These are phyloP conservation scores for Trichomonascaceae sp. DNA, from an alignment of 1,139 yeast genomes.

Conservation along the genomic window DNA sequence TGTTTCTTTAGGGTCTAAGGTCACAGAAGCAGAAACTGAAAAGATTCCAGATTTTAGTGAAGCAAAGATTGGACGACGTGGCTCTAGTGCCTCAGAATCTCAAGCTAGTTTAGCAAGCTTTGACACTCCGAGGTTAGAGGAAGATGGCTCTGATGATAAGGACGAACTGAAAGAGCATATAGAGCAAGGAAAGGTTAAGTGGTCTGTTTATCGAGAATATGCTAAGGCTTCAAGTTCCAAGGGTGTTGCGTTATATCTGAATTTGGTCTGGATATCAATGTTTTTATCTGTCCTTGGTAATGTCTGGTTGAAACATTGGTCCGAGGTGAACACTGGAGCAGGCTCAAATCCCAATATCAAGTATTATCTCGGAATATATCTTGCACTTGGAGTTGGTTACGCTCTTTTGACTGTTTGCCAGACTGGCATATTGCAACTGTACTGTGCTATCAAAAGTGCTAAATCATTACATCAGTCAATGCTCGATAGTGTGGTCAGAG, in stretches of 20 bases:
- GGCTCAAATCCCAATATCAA: slow-evolving; percentile 69
- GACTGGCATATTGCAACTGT: slow-evolving; percentile 69
- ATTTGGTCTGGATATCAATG: slow-evolving; percentile 45
- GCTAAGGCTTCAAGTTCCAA: slow-evolving; percentile 82
- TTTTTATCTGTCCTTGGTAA: slow-evolving; percentile 58
- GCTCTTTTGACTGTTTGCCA: slow-evolving; percentile 59
- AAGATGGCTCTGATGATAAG: slow-evolving; percentile 25
- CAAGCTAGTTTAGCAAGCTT: slow-evolving; percentile 66
- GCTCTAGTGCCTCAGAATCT: slow-evolving; percentile 45
- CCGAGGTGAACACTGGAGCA: slow-evolving; percentile 68
- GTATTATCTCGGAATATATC: slow-evolving; percentile 69
- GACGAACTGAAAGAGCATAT: slow-evolving; percentile 53
- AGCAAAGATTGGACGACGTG: slow-evolving; percentile 23
- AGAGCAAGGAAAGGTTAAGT: slow-evolving; percentile 91
- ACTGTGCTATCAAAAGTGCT: slow-evolving; percentile 81
- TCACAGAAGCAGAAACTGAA: slow-evolving; percentile 1
- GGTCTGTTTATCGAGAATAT: slow-evolving; percentile 78
- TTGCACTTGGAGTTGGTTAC: slow-evolving; percentile 65
- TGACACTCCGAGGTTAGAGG: slow-evolving; percentile 32
- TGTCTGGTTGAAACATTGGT: slow-evolving; percentile 96
- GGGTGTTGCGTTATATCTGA: slow-evolving; percentile 54
- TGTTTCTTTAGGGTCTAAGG: slow-evolving; percentile 6
- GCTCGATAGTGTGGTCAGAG: slow-evolving; percentile 75
- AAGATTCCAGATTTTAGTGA: neutral
- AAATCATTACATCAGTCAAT: slow-evolving; percentile 67